phyloP scores from a whole-genome alignment of 352 stramenopile species.

The Globisporangium mamillatum region DNA sequence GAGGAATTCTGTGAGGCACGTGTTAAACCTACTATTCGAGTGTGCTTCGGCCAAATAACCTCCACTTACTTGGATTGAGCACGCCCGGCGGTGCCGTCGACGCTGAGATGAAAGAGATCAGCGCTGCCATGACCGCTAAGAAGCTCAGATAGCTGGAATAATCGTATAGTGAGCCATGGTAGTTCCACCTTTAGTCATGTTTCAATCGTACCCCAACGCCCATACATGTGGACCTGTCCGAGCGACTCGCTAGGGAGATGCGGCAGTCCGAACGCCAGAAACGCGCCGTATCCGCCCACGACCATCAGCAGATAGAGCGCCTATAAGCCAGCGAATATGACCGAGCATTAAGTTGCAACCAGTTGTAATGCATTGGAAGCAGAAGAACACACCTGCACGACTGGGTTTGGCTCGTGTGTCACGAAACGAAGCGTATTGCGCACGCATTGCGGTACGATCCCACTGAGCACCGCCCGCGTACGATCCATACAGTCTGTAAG shows the following conservation, averaged over 20 bases:
- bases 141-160: slow-evolving; percentile 33
- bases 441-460: background rate
- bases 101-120: slow-evolving; percentile 50
- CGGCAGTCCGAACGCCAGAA: slow-evolving; percentile 44
- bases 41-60: background rate
- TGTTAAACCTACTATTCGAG: background rate
- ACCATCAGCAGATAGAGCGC: slow-evolving; percentile 64
- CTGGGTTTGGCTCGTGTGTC: slow-evolving; percentile 28
- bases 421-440: slow-evolving; percentile 22
- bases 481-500: background rate
- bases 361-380: background rate
- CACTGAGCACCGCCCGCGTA: background rate
- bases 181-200: background rate
- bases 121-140: slow-evolving; percentile 31
- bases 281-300: slow-evolving; percentile 50
- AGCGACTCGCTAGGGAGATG: slow-evolving; percentile 43
- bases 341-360: background rate
- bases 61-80: slow-evolving; percentile 36
- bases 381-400: slow-evolving; percentile 28
- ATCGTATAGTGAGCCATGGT: background rate
- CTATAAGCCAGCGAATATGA: slow-evolving; percentile 17
- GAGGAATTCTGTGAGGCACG: background rate
- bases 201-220: no score
- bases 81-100: slow-evolving; percentile 43
- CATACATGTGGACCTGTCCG: slow-evolving; percentile 36